These are phyloP conservation scores for Termitomyces sp. DNA, from an alignment of 768 basidiomycete genomes.

Conservation along the genomic window DNA sequence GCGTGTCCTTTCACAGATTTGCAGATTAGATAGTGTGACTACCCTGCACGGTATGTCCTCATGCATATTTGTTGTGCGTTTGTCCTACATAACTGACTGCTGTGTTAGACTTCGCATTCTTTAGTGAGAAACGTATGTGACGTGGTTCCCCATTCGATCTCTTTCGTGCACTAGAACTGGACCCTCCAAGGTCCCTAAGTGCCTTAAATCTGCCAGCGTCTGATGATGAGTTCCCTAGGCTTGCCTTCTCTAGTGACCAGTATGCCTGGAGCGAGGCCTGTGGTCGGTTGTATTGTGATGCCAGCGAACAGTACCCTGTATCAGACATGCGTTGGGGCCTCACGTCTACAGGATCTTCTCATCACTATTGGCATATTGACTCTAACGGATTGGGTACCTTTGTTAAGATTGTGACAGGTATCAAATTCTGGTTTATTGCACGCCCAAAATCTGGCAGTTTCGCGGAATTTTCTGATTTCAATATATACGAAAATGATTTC, in stretches of 20 bases:
- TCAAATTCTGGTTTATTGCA: conserved; percentile 3
- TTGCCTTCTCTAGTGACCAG: background rate
- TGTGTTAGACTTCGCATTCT: background rate
- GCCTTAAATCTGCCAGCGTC: background rate
- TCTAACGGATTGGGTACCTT: conserved; percentile 1
- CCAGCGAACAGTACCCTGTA: background rate
- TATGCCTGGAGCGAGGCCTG: background rate
- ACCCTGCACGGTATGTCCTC: no score
- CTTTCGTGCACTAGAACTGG: background rate
- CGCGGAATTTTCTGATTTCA: background rate
- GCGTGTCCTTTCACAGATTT: no score
- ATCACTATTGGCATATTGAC: conserved; percentile 7
- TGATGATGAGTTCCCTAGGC: background rate
- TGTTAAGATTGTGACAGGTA: background rate
- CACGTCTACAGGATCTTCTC: background rate
- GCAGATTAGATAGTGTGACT: no score
- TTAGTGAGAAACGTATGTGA: background rate
- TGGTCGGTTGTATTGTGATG: background rate
- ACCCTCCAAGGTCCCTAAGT: background rate
- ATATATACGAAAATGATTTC: background rate
- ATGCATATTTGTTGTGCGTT: no score
- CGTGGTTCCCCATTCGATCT: background rate
- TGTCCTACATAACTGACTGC: no score
- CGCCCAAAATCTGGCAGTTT: background rate
- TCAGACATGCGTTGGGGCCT: background rate